Evolutionary conservation across 768 basidiomycete genomes (phyloP).

Genomic region (Tulasnella sp.): DNA sequence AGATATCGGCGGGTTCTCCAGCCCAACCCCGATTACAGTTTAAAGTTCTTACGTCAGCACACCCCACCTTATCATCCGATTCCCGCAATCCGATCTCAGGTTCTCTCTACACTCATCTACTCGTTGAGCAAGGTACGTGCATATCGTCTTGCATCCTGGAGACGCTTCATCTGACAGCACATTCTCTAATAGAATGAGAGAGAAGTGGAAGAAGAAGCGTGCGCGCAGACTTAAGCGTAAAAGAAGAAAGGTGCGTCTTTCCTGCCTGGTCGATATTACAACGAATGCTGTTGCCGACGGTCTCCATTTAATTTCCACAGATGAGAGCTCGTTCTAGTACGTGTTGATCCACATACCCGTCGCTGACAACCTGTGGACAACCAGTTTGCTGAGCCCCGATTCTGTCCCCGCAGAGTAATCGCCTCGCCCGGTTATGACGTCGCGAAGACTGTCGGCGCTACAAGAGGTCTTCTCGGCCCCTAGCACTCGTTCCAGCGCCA

Average conservation of each 20-base stretch:
- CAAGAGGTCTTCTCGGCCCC: not conserved
- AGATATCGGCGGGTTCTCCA: not conserved
- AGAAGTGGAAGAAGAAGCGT: conserved; percentile 31
- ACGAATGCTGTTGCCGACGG: not conserved
- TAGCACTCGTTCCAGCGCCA: not conserved
- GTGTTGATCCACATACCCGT: not conserved
- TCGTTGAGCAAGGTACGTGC: not conserved
- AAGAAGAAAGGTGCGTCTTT: conserved; percentile 28
- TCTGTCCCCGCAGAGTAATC: conserved; percentile 19
- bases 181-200: conserved; percentile 19
- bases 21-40: not conserved
- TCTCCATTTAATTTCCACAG: not conserved
- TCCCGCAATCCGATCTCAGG: not conserved
- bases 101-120: conserved; percentile 14
- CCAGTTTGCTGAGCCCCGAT: not conserved
- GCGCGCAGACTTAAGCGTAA: conserved; percentile 27
- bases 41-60: conserved; percentile 1
- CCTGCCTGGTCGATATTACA: not conserved
- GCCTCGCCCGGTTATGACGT: conserved; percentile 15
- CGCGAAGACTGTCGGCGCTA: conserved; percentile 16
- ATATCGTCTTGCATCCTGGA: not conserved
- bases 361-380: not conserved
- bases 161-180: not conserved
- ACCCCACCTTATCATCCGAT: conserved; percentile 1
- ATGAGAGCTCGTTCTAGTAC: conserved; percentile 30